Conservation (phyloP, 306 rosid genomes). For the Lithocarpus polystachyus region DNA sequence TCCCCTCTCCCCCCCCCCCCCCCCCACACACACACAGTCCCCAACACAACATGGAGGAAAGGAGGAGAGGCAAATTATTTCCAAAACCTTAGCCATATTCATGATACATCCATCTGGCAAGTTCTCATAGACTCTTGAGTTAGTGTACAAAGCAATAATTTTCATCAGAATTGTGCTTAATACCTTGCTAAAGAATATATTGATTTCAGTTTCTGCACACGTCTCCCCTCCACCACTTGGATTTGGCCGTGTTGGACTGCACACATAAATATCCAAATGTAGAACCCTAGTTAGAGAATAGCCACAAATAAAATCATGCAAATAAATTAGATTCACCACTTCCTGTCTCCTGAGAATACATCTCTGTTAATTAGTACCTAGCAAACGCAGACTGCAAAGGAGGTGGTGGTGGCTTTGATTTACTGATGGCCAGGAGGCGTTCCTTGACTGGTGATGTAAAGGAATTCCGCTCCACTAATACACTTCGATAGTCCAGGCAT, state of each 20-base stretch:
- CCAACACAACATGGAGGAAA: not conserved
- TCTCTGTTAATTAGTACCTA: conserved; percentile 45
- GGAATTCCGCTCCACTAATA: conserved; percentile 68
- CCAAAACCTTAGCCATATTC: conserved; percentile 11
- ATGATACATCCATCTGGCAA: not conserved
- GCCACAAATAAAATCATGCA: conserved; percentile 7
- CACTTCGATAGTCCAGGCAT: conserved; percentile 64
- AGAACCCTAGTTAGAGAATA: conserved; percentile 6
- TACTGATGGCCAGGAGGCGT: conserved; percentile 64
- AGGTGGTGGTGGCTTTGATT: conserved; percentile 79
- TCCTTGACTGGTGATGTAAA: conserved; percentile 93
- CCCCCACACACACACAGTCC: not conserved
- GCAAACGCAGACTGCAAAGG: conserved; percentile 98
- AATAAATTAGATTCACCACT: conserved; percentile 13
- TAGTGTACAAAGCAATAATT: not conserved
- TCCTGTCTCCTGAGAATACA: conserved; percentile 4
- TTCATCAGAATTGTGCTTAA: not conserved
- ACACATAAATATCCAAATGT: conserved; percentile 21
- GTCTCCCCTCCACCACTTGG: conserved; percentile 99
- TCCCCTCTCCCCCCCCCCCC: no score
- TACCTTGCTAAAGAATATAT: conserved; percentile 93
- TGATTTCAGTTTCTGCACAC: conserved; percentile 95
- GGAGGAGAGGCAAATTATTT: not conserved
- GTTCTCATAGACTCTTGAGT: conserved; percentile 1
- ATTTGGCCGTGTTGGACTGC: conserved; percentile 97